Conservation (phyloP, 2,329 filamentous ascomycete species). For the Shiraia bambusicola region DNA sequence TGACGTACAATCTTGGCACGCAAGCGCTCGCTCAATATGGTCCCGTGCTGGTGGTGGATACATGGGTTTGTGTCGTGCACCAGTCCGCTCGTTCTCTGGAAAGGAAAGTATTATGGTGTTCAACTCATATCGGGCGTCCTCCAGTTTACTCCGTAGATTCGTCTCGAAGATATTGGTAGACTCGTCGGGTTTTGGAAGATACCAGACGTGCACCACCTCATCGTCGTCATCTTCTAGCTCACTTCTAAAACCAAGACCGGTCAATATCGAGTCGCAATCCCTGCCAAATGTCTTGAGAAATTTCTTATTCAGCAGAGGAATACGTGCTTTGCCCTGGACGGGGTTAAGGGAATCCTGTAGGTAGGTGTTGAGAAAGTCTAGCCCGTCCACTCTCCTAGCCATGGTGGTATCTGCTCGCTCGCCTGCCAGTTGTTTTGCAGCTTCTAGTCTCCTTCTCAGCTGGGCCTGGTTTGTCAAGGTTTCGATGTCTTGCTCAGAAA, state of each 20-base stretch:
- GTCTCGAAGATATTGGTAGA: conserved; percentile 22
- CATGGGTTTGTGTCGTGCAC: conserved; percentile 33
- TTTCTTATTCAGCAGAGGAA: conserved; percentile 63
- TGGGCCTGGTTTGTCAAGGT: conserved; percentile 57
- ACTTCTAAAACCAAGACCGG: conserved; percentile 58
- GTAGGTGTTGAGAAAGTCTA: conserved; percentile 61
- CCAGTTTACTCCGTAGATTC: conserved; percentile 45
- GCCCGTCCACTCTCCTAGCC: conserved; percentile 56
- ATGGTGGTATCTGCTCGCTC: conserved; percentile 56
- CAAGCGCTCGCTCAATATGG: conserved; percentile 44
- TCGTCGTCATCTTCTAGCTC: conserved; percentile 34
- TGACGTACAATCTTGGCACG: conserved; percentile 41
- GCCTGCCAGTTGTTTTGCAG: conserved; percentile 54
- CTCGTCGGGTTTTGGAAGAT: conserved; percentile 33
- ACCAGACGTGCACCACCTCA: conserved; percentile 35
- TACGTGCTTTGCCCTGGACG: conserved; percentile 53
- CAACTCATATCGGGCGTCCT: conserved; percentile 63
- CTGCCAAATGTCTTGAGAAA: conserved; percentile 64
- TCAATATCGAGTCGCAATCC: conserved; percentile 61
- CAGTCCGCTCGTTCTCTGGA: conserved; percentile 31
- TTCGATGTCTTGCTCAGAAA: conserved; percentile 51
- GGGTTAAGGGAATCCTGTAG: conserved; percentile 59
- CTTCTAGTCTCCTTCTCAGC: conserved; percentile 57
- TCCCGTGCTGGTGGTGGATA: conserved; percentile 40
- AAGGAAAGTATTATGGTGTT: conserved; percentile 52